Evolutionary conservation across 331 rosid genomes (phyloP), one percentile per base, ranked within the genome.

Genomic region (Cydonia oblonga): DNA sequence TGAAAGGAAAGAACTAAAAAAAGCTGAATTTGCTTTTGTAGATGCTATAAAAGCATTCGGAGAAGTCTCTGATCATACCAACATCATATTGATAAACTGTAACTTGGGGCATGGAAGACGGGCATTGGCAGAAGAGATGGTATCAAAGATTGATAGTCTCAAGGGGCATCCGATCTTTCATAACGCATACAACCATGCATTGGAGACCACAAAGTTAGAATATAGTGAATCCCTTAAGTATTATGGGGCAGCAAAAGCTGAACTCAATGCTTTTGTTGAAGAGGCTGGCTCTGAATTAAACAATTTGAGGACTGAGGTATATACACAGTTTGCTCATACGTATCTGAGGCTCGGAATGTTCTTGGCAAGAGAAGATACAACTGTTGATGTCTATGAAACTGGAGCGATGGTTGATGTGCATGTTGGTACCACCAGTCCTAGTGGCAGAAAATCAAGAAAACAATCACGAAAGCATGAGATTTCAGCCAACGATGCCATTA

Each of bases 51-150:
- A 84, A 66, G 96, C 97, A 66, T 93, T 93, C 73, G 86, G 92
- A 85, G 95, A 82, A 80, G 96, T 93, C 79, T 89, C 88, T 30
- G 98, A 93, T 82, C 92, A 93, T 81, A 79, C 96, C 60, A 93
- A 93, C 78, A 82, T 93, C 75, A 85, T 93, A 87, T 78, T 93
- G 76, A 93, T 93, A 56, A 82, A 90, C 83, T 93, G 97, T 77
- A 93, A 93, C 79, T 80, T 93, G 84, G 98, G 97, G 70, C 98
- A 93, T 86, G 97, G 98, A 26, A 89, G 90, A 77, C 89, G 98
- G 32, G 90, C 92, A 54, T 81, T 90, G 81, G 98, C 97, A 59
- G 98, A 93, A 83, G 96, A 84, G 79, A 85, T 85, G 89, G 88
- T 85, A 62, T 85, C 88, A 28, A 86, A 87, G 84, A 73, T 90